Evolutionary conservation across 2,329 filamentous ascomycete genomes (phyloP).

Genomic region (Verticillium isaacii): DNA sequence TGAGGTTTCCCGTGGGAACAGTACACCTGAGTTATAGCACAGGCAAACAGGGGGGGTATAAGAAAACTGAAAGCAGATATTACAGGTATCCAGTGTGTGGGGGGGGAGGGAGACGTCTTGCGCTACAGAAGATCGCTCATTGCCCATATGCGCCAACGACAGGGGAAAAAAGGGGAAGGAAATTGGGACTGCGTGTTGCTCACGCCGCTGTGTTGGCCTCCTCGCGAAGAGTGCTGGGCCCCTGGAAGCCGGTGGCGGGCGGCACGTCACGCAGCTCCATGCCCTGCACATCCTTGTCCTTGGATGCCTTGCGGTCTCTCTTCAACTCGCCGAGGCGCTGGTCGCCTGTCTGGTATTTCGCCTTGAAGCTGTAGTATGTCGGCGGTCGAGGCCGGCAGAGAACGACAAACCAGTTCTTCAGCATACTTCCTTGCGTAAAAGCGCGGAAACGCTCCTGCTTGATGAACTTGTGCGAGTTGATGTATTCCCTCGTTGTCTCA

Average conservation of each 20-base stretch:
- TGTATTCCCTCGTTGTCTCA: constrained; percentile 92
- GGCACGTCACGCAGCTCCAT: constrained; percentile 71
- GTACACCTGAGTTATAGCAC: not conserved
- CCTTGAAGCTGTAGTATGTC: constrained; percentile 86
- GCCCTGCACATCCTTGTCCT: constrained; percentile 43
- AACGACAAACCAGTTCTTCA: constrained; percentile 78
- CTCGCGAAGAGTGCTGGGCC: constrained; percentile 41
- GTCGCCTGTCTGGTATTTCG: constrained; percentile 70
- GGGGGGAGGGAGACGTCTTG: not conserved
- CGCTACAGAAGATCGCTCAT: constrained; percentile 8
- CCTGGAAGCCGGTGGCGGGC: constrained; percentile 45
- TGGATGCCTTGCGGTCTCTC: constrained; percentile 37
- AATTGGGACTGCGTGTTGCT: not conserved
- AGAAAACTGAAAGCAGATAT: constrained; percentile 11
- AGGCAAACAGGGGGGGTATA: constrained; percentile 7
- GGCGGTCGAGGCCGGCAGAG: constrained; percentile 79
- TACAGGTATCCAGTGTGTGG: constrained; percentile 12
- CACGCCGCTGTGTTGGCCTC: constrained; percentile 10
- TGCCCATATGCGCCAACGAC: constrained; percentile 4
- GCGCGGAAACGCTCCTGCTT: constrained; percentile 89
- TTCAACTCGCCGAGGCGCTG: constrained; percentile 65
- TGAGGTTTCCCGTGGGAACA: not conserved
- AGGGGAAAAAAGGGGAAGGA: not conserved
- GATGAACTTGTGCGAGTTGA: constrained; percentile 92
- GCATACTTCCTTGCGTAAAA: constrained; percentile 72